Evolutionary conservation across 2,329 filamentous ascomycete genomes (phyloP).

Genomic region (Ceratocystis cubensis): DNA sequence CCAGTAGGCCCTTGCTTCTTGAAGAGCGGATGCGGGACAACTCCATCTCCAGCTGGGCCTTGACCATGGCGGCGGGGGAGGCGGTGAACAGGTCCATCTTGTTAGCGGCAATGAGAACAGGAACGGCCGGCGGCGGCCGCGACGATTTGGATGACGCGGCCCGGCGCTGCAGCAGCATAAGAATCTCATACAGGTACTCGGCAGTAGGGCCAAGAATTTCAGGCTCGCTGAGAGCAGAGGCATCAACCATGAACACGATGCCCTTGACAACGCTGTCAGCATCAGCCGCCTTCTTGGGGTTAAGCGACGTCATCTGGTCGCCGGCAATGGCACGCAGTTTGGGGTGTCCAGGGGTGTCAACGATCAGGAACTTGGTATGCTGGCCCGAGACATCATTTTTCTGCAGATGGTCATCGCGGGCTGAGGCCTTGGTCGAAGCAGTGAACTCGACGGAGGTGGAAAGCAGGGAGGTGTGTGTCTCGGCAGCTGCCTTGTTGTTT

Average conservation of each 20-base stretch:
- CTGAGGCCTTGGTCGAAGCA: conserved; percentile 36
- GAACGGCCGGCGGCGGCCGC: conserved; percentile 48
- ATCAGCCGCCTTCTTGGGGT: conserved; percentile 22
- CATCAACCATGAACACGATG: conserved; percentile 81
- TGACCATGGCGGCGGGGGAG: conserved; percentile 64
- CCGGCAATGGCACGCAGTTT: conserved; percentile 66
- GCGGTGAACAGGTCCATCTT: conserved; percentile 95
- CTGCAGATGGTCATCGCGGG: conserved; percentile 38
- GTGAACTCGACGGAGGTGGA: conserved; percentile 43
- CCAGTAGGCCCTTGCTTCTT: conserved; percentile 66
- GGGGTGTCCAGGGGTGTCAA: conserved; percentile 90
- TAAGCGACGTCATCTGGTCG: conserved; percentile 25
- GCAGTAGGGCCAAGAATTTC: conserved; percentile 59
- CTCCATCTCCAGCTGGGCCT: conserved; percentile 63
- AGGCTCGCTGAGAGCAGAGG: conserved; percentile 50
- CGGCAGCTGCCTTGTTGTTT: conserved; percentile 35
- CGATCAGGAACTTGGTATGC: conserved; percentile 59
- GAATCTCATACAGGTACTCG: conserved; percentile 74
- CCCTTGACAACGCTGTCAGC: conserved; percentile 46
- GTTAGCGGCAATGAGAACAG: conserved; percentile 79
- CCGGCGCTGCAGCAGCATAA: conserved; percentile 70
- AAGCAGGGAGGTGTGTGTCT: conserved; percentile 45
- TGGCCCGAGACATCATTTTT: conserved; percentile 42
- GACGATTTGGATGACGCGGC: conserved; percentile 35
- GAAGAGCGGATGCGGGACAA: conserved; percentile 65